Base-by-base conservation (phyloP, 2,329 filamentous ascomycete species). In the Juglanconis sp. region DNA sequence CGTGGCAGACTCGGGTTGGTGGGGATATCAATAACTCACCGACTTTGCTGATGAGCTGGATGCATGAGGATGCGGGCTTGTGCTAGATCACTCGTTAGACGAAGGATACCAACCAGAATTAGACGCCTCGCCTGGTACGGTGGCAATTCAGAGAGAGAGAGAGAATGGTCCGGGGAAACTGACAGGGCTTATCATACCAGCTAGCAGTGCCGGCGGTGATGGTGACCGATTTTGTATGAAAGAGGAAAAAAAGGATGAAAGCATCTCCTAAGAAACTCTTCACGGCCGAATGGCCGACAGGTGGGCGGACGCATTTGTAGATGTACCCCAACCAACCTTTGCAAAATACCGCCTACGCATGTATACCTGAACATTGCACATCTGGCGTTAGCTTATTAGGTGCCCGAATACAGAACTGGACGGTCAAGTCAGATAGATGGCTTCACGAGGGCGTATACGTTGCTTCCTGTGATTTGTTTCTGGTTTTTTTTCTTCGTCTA, bases 291-390 rank as follows among this genome's bases (percentile, higher is more conserved):
- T 31, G 36, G 56, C 49, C 44, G 46, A 53, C 36, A 36, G 42
- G 42, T 24, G 35, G 49, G 31, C 34, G 10, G 51, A 42, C 38
- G 38, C 7, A 15, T 42, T 11, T 42, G 50, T 55, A 44, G 56
- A 51, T 59, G 52, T 47, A 42, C 38, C 32, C 46, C 40, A 48
- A 52, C 60, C 47, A 47, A 32, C 32, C 36, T 59, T 42, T 40
- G 49, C 35, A 61, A 44, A 55, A 56, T 48, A 44, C 50, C 40
- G 24, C 30, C 54, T 44, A 47, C 49, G 56, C 60, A 61, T 59
- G 47, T 55, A 51, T 52, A 61, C 51, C 49, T 48, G 46, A 61
- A 48, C 54, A 53, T 61, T 59, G 60, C 60, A 34, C 49, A 61
- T 59, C 32, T 59, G 56, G 56, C 60, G 56, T 61, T 59, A 51